A percentile compares a stretch with the other conserved stretches of the same genome.
Conservation (phyloP, 306 rosid species). For the Cicer bijugum region DNA sequence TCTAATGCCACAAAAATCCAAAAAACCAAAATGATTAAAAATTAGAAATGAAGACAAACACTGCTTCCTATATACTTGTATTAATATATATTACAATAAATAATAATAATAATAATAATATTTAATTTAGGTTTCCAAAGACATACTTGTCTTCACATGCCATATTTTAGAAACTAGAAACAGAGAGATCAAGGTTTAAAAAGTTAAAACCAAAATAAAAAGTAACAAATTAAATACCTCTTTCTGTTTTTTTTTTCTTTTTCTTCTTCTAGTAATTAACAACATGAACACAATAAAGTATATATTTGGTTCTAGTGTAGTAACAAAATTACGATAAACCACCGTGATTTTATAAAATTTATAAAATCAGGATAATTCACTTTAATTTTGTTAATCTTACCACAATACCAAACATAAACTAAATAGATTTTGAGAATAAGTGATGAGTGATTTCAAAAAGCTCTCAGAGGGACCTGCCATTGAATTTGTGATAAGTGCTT, state of each 20-base stretch:
- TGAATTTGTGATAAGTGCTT: constrained; percentile 54
- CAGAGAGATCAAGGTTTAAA: constrained; percentile 24
- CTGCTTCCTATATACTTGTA: constrained; percentile 49
- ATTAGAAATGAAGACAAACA: constrained; percentile 40
- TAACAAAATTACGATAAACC: no score
- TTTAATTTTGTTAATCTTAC: no score
- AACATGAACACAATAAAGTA: constrained; percentile 26
- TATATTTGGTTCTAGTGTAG: no score
- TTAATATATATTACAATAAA: constrained; percentile 48
- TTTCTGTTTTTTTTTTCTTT: background rate
- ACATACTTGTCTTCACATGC: constrained; percentile 50
- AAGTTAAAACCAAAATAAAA: background rate
- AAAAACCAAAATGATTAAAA: constrained; percentile 4
- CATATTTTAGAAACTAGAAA: constrained; percentile 35
- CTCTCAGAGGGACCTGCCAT: constrained; percentile 48
- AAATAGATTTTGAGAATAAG: background rate
- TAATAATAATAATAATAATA: constrained; percentile 5
- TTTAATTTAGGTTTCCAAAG: constrained; percentile 41
- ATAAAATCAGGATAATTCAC: no score
- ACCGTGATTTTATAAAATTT: no score
- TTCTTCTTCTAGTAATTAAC: background rate
- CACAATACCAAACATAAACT: no score
- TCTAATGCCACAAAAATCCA: constrained; percentile 21
- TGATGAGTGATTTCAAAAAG: background rate
- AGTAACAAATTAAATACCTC: constrained; percentile 34